These are phyloP conservation scores for Fusarium fracticaudum DNA, from an alignment of 2,329 filamentous ascomycete genomes.

Conservation along the genomic window DNA sequence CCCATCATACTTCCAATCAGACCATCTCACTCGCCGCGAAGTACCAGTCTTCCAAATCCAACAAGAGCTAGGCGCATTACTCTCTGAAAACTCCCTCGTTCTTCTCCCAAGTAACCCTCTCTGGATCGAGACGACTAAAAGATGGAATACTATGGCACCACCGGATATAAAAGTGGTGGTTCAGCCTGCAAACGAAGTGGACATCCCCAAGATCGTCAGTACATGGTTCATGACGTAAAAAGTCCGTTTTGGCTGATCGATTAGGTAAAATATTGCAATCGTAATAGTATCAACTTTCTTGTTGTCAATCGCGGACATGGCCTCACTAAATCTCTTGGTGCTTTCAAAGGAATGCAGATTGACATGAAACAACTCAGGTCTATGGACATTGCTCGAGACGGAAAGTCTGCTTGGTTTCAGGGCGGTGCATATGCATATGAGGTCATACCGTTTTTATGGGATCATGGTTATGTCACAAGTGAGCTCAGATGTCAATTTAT, in stretches of 20 bases:
- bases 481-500: not conserved
- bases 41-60: not conserved
- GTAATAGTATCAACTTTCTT: not conserved
- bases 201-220: not conserved
- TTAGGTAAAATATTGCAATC: not conserved
- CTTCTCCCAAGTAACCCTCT: not conserved
- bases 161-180: not conserved
- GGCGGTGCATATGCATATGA: not conserved
- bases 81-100: not conserved
- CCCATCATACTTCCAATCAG: not conserved
- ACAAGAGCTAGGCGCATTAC: not conserved
- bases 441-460: not conserved
- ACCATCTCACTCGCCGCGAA: not conserved
- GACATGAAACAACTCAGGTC: not conserved
- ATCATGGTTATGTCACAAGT: not conserved
- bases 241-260: accelerated
- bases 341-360: not conserved
- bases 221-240: accelerated
- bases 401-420: not conserved
- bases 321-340: not conserved
- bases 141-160: not conserved
- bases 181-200: not conserved
- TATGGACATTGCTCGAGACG: not conserved
- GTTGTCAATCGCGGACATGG: not conserved
- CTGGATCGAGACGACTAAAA: not conserved